Base-by-base conservation (phyloP, 2,329 filamentous ascomycete genomes). In the Epichloe gansuensis region DNA sequence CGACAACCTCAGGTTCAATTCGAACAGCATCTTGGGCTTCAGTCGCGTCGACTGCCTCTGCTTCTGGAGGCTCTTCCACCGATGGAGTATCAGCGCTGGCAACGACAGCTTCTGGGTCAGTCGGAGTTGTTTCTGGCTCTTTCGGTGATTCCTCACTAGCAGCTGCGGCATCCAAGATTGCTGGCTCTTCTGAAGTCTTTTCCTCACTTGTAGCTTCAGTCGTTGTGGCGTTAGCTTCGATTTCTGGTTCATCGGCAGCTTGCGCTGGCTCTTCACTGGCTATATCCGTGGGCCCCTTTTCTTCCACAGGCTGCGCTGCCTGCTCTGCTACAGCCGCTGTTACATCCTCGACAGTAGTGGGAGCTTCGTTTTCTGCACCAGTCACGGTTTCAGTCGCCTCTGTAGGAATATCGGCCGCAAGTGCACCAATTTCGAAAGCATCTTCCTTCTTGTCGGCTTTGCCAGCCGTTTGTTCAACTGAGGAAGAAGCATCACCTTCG, bases 231-330 rank as follows among this genome's bases (percentile, higher is more conserved):
- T 11, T 46, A 17, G 43, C 17, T n/a, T 12, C 12, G 43, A 13
- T 7, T 6, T 45, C 43, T 1, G 12, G 43, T 2, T 45, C 7
- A n/a, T 13, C 17, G n/a, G 31, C 46, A 34, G 13, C 34, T 31
- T 48, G 17, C 28, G 46, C 28, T 55, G 52, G 15, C 38, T 52
- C 46, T 23, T 53, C 50, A 37, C 12, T 15, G 11, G 43, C 39
- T 21, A 45, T 12, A 15, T 56, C 54, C 34, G 41, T 31, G 15
- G 45, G 8, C 4, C 56, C 37, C 39, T 55, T 48, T 7, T 51
- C 44, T 43, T 37, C 37, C 11, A 34, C 44, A 37, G 56, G 54
- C 51, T 60, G 55, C 34, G 55, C 52, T 52, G 58, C 54, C 51
- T 57, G 54, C 46, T 60, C 57, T 11, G 59, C 49, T 17, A 11